phyloP scores from a whole-genome alignment of 768 basidiomycete genomes.

The Chiua virens region DNA sequence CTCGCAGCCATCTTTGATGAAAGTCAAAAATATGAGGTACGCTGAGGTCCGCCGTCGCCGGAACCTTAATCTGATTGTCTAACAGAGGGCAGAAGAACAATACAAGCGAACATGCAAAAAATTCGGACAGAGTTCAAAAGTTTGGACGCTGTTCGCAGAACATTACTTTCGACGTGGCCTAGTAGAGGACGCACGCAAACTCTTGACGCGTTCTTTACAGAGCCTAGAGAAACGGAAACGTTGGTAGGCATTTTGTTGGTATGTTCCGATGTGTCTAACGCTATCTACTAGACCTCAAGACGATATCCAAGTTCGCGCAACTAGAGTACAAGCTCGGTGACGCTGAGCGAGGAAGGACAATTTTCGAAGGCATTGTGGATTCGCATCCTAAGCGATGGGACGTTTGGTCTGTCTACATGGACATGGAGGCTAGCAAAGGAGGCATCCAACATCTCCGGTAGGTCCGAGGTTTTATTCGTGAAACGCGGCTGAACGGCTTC shows the following conservation, averaged over 20 bases:
- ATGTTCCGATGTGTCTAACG: not conserved
- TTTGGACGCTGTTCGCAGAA: constrained; percentile 88
- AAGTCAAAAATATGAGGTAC: constrained; percentile 77
- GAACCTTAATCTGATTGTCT: not conserved
- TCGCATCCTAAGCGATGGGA: constrained; percentile 95
- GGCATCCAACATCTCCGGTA: constrained; percentile 82
- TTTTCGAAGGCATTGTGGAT: constrained; percentile 96
- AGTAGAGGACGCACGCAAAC: constrained; percentile 76
- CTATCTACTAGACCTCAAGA: constrained; percentile 75
- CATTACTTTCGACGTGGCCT: constrained; percentile 73
- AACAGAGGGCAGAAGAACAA: constrained; percentile 90
- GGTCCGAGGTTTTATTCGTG: constrained; percentile 9
- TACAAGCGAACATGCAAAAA: constrained; percentile 89
- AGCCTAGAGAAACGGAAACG: constrained; percentile 93
- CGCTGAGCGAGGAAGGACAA: constrained; percentile 89
- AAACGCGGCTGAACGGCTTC: not conserved
- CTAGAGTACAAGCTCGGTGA: constrained; percentile 95
- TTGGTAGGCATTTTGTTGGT: constrained; percentile 40
- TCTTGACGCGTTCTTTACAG: constrained; percentile 86
- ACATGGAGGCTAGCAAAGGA: constrained; percentile 84
- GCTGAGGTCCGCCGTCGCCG: constrained; percentile 10
- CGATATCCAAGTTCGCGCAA: constrained; percentile 92
- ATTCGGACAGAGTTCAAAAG: constrained; percentile 90
- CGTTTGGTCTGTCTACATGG: constrained; percentile 94
- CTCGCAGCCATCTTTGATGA: constrained; percentile 84